A percentile compares a stretch with the other conserved stretches of the same genome.
Evolutionary conservation across 1,284 basidiomycete species (phyloP).

Genomic region (Pseudozyma hubeiensis): DNA sequence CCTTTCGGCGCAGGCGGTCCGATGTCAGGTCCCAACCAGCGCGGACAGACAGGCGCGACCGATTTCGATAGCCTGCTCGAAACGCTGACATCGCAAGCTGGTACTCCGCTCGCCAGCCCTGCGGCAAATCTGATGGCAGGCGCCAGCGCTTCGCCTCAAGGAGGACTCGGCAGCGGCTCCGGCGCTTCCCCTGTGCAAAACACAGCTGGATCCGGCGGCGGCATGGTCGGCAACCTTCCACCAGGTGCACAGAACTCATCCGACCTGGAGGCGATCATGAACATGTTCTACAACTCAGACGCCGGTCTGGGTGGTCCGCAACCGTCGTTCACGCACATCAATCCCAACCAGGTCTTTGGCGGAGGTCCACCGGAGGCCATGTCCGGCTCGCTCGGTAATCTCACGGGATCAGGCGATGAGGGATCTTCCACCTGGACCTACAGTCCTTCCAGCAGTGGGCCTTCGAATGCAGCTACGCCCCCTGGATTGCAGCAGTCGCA

Average conservation of each 20-base stretch:
- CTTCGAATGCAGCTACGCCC: constrained; percentile 53
- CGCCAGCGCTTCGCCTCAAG: constrained; percentile 37
- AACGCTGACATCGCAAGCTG: constrained; percentile 44
- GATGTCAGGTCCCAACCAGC: not conserved
- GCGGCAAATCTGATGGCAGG: constrained; percentile 20
- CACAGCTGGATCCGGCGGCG: constrained; percentile 1
- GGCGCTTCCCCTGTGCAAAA: constrained; percentile 32
- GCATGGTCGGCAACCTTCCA: constrained; percentile 12
- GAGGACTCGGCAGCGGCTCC: constrained; percentile 35
- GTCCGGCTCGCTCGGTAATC: constrained; percentile 30
- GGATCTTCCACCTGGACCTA: constrained; percentile 58
- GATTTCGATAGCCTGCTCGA: constrained; percentile 49
- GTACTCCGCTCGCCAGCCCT: constrained; percentile 35
- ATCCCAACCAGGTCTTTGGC: constrained; percentile 62
- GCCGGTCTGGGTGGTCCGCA: constrained; percentile 46
- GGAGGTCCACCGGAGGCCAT: constrained; percentile 28
- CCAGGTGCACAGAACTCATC: constrained; percentile 29
- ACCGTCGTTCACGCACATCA: constrained; percentile 60
- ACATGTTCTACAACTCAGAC: constrained; percentile 64
- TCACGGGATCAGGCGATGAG: constrained; percentile 53
- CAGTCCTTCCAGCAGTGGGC: constrained; percentile 53
- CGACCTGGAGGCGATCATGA: constrained; percentile 61
- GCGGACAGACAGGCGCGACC: constrained; percentile 19
- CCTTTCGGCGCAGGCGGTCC: constrained; percentile 8
- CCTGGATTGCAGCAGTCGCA: constrained; percentile 34